phyloP scores from a whole-genome alignment of 495 filamentous ascomycete genomes.

The Daldinia decipiens region DNA sequence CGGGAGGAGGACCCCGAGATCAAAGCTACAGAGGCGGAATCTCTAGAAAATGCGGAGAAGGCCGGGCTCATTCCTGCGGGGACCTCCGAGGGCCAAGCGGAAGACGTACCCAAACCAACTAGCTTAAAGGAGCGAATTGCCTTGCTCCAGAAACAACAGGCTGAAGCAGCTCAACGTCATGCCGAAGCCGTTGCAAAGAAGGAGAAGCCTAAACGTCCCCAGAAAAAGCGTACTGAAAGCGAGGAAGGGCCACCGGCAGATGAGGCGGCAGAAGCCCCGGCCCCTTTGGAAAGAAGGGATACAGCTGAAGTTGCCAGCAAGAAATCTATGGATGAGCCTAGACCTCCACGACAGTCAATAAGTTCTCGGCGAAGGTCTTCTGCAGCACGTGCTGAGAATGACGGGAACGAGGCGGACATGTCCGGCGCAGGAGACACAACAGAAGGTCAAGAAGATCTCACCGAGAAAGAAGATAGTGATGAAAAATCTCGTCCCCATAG shows the following conservation, averaged over 20 bases:
- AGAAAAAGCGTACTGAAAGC: constrained; percentile 80
- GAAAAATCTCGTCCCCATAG: constrained; percentile 55
- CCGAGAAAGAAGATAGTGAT: constrained; percentile 79
- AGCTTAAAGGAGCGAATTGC: constrained; percentile 96
- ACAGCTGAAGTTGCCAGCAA: constrained; percentile 64
- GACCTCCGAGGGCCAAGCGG: constrained; percentile 65
- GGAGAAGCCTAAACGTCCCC: constrained; percentile 84
- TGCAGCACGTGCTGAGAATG: constrained; percentile 63
- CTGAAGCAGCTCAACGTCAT: constrained; percentile 83
- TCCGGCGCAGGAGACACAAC: constrained; percentile 85
- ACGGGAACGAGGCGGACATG: constrained; percentile 90
- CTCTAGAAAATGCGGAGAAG: constrained; percentile 65
- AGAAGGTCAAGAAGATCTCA: constrained; percentile 81
- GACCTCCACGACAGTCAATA: constrained; percentile 55
- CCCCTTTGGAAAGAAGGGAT: constrained; percentile 57
- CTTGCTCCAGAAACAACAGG: constrained; percentile 90
- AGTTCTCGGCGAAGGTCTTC: constrained; percentile 64
- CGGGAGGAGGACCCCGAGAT: constrained; percentile 91
- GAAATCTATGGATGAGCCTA: constrained; percentile 67
- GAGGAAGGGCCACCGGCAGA: constrained; percentile 50
- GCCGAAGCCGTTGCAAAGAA: constrained; percentile 83
- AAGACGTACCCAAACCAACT: constrained; percentile 86
- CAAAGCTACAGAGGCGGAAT: constrained; percentile 69
- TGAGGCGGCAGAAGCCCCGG: constrained; percentile 53
- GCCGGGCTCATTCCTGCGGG: constrained; percentile 64